Evolutionary conservation across 495 filamentous ascomycete species (phyloP).

Genomic region (Trichoderma virens): DNA sequence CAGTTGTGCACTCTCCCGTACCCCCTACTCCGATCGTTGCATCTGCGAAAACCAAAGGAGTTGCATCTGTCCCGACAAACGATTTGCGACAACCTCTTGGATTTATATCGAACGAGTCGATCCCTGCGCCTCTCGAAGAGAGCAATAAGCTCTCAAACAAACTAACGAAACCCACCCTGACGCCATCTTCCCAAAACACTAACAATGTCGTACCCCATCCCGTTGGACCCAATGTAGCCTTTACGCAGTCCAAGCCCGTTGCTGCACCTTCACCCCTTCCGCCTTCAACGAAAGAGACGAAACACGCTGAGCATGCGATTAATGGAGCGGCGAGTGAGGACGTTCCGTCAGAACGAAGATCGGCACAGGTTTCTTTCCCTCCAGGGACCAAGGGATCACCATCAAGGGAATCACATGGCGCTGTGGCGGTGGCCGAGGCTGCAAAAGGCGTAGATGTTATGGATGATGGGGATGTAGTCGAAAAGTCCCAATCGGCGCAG

Average conservation of each 20-base stretch:
- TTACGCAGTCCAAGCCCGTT: not conserved
- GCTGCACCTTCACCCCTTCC: not conserved
- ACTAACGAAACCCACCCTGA: not conserved
- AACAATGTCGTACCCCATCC: not conserved
- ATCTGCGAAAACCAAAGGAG: not conserved
- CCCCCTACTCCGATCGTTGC: slow-evolving; percentile 16
- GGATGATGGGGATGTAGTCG: not conserved
- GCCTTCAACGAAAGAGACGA: not conserved
- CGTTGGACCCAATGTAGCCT: not conserved
- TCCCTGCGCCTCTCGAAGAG: not conserved
- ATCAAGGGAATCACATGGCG: not conserved
- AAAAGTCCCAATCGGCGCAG: slow-evolving; percentile 9
- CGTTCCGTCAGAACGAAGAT: not conserved
- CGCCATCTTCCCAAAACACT: not conserved
- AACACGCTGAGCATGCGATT: not conserved
- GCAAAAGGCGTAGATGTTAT: not conserved
- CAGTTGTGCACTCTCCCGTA: slow-evolving; percentile 16
- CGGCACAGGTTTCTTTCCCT: slow-evolving; percentile 6
- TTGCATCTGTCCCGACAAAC: not conserved
- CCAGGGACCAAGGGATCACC: slow-evolving; percentile 11
- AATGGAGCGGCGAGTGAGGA: slow-evolving; percentile 12
- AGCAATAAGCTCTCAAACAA: not conserved
- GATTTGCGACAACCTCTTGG: not conserved
- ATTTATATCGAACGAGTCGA: not conserved
- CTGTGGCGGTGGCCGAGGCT: not conserved